These are phyloP conservation scores for Globisporangium paddicum DNA, from an alignment of 352 stramenopile species.

Conservation along the genomic window DNA sequence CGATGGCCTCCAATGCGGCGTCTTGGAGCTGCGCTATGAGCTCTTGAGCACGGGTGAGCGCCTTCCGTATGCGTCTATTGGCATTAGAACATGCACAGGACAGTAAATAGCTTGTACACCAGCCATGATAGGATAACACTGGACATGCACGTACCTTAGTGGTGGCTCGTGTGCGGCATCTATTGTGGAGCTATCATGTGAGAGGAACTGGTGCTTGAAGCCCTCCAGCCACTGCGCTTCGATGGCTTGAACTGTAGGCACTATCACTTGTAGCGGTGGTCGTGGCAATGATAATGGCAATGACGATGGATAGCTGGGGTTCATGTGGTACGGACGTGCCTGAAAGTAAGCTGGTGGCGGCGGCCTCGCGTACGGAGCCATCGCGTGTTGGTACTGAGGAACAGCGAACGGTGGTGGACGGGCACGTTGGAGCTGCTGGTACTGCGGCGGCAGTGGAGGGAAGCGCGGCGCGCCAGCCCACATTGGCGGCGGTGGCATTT, in stretches of 20 bases:
- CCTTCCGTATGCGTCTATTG: slow-evolving; percentile 4
- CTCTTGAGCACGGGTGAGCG: slow-evolving; percentile 4
- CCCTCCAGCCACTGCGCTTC: slow-evolving; percentile 11
- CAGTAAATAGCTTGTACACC: neutral
- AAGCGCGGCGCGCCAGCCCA: neutral
- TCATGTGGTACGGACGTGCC: neutral
- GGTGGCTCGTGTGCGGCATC: neutral
- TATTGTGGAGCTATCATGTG: neutral
- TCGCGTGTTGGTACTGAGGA: neutral
- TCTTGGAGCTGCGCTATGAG: slow-evolving; percentile 17
- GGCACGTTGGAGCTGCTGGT: neutral
- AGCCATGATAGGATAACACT: neutral
- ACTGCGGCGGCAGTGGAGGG: neutral
- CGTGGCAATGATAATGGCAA: neutral
- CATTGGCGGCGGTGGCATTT: neutral
- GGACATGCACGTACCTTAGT: neutral
- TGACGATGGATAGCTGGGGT: neutral
- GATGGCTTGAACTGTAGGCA: neutral
- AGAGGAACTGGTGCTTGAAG: slow-evolving; percentile 8
- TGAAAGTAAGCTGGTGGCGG: neutral
- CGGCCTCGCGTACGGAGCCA: neutral
- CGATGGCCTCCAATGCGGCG: slow-evolving; percentile 13
- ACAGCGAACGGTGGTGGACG: slow-evolving; percentile 1
- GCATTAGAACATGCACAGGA: neutral
- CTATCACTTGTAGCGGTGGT: neutral